Evolutionary conservation across 345 rosid species (phyloP), one percentile per base, ranked within the genome.

Genomic region (Linum usitatissimum): DNA sequence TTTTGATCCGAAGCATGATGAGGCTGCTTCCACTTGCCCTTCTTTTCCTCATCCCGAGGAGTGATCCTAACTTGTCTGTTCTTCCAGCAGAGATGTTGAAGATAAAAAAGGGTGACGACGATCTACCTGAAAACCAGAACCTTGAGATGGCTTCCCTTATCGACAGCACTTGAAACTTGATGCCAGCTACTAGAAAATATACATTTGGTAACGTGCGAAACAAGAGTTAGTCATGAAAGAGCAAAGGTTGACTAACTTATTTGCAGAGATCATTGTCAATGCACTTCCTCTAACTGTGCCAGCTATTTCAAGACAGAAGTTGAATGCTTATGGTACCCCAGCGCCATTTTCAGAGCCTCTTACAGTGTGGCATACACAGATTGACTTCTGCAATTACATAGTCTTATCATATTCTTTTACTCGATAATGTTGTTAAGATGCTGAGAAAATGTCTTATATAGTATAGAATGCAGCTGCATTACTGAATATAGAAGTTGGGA

Each of bases 1-100:
- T 85, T 73, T 68, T 88, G 62, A 75, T 85, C 67, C 68, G 92
- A 54, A 85, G 79, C 80, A 59, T 82, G 18, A 62, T 85, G 70
- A 79, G 92, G 57, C 10, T 80, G 48, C n/a, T 73, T 71, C 92
- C 95, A 0, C 60, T 85, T 3, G 68, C 83, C 4, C 79, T 85
- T 30, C 72, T 88, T 40, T 80, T 82, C 77, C 63, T 85, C 78
- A 71, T 85, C 60, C 86, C 96, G 10, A 62, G 81, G 73, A 67
- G 67, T 66, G 84, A 82, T 75, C 79, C 84, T 6, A 79, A 71
- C 68, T 62, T 55, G 40, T 20, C 80, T 38, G 66, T 81, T 49
- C 87, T 88, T 67, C 86, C 87, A 0, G 65, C 76, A 12, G 83
- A 79, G 69, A 77, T 83, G 79, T 73, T 79, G 56, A 68, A 28